phyloP scores from a whole-genome alignment of 306 rosid species.

The Glycine latifolia region DNA sequence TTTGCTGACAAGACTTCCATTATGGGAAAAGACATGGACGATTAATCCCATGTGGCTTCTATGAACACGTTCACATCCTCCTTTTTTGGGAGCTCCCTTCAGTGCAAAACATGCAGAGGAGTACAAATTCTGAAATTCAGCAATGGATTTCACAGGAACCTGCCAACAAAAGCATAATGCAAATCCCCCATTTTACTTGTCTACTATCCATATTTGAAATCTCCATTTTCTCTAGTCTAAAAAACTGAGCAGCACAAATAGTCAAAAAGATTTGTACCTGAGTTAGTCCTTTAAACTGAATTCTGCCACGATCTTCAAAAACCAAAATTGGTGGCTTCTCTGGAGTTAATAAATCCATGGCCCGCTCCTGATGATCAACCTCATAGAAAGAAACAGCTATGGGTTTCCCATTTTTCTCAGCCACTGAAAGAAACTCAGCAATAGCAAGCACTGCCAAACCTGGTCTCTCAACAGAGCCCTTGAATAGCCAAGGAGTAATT shows the following conservation, averaged over 20 bases:
- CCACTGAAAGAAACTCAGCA: conserved; percentile 63
- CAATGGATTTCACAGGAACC: conserved; percentile 68
- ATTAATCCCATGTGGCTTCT: conserved; percentile 80
- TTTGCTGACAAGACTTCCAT: conserved; percentile 59
- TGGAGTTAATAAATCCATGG: conserved; percentile 72
- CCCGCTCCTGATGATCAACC: conserved; percentile 79
- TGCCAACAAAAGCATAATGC: conserved; percentile 43
- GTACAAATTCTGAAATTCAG: conserved; percentile 68
- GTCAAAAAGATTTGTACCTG: conserved; percentile 52
- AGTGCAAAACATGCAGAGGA: conserved; percentile 53
- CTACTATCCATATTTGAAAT: not conserved
- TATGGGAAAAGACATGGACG: conserved; percentile 58
- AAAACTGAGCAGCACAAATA: conserved; percentile 13
- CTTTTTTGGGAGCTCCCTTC: conserved; percentile 59
- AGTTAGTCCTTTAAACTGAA: conserved; percentile 86
- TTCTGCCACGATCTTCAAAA: conserved; percentile 72
- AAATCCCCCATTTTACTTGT: conserved; percentile 14
- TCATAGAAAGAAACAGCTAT: conserved; percentile 76
- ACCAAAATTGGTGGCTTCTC: conserved; percentile 66
- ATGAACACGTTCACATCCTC: conserved; percentile 58
- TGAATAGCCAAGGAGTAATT: conserved; percentile 44
- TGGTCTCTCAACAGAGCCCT: conserved; percentile 78
- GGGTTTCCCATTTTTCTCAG: conserved; percentile 60
- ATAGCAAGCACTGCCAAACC: conserved; percentile 79
- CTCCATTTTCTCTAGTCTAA: not conserved